Base-by-base conservation (phyloP, 2,329 filamentous ascomycete species). In the Colletotrichum simmondsii region DNA sequence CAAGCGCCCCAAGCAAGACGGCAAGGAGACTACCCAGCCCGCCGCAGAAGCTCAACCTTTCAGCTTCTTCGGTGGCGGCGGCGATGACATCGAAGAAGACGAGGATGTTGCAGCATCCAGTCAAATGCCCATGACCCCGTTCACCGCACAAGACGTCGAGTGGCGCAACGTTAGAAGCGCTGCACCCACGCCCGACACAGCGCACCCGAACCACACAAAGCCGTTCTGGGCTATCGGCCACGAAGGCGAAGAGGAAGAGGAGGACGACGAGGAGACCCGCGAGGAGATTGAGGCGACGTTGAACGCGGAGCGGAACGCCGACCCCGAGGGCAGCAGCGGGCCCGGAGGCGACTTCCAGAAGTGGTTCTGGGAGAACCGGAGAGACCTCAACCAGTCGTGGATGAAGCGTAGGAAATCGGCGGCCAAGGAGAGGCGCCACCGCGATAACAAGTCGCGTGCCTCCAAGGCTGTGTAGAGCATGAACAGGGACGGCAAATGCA, bases 171-270 rank as follows among this genome's bases (percentile, higher is more conserved):
- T 94, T n/a, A 90, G 97, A 68, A 98, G 95, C 80, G 95, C 95
- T 6, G 97, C 97, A 2, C 97, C 97, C 0, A 99, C 97, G 0
- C 97, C 97, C 0, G 97, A 99, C 79, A 98, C 97, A 0, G 95
- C 95, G 2, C 91, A 95, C 72, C 91, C 94, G 2, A 91, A 87
- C 53, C 90, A 91, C 32, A 88, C 86, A 69, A 92, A 92, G 78
- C 85, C 87, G 75, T 86, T 92, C 30, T 91, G 89, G 87, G 82
- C 87, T 53, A 83, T 78, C 75, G 62, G 85, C 1, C 84, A 87
- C 12, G 84, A 84, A 54, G 84, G 86, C 1, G 84, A 87, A 10
- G 82, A 86, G 12, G 83, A 88, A 0, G 85, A 86, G 0, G 83
- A 81, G 1, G 78, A 81, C 1, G 80, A 81, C 1, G 79, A 79